phyloP scores from a whole-genome alignment of 2,329 filamentous ascomycete species.

The Fusarium sulawesiense region DNA sequence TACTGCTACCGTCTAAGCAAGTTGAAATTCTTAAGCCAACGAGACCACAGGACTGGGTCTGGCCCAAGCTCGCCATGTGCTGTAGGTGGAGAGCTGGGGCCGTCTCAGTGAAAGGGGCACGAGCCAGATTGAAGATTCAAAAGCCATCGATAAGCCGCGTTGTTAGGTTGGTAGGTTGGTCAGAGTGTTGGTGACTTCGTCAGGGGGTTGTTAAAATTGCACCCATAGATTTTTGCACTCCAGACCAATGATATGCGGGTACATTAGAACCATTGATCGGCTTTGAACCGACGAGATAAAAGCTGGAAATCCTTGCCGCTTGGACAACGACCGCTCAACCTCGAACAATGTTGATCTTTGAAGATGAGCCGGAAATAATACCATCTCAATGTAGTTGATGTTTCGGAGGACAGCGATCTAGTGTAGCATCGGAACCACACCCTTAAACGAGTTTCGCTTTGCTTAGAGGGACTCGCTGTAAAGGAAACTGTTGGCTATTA shows the following conservation, averaged over 20 bases:
- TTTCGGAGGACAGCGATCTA: constrained; percentile 4
- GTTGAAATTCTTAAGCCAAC: neutral
- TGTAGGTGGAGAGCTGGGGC: constrained; percentile 7
- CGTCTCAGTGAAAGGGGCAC: constrained; percentile 31
- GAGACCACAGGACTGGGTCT: neutral
- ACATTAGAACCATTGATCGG: neutral
- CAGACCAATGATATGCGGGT: constrained; percentile 21
- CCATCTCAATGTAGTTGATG: neutral
- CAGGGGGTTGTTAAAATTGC: constrained; percentile 33
- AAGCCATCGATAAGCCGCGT: constrained; percentile 25
- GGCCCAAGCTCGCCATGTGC: constrained; percentile 3
- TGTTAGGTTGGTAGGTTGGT: neutral
- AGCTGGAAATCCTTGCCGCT: constrained; percentile 4
- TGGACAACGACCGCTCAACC: neutral
- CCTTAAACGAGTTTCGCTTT: neutral
- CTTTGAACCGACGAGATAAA: constrained; percentile 3
- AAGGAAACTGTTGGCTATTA: constrained; percentile 5
- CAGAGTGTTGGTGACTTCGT: neutral
- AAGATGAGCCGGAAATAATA: neutral
- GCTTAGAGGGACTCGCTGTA: neutral
- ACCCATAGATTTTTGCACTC: constrained; percentile 3
- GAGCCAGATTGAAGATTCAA: constrained; percentile 5
- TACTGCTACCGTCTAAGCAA: neutral
- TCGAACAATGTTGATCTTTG: neutral
- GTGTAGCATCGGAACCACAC: neutral